A percentile compares a stretch with the other conserved stretches of the same genome.
These are phyloP conservation scores for Quillaja saponaria DNA, from an alignment of 306 rosid genomes.

Conservation along the genomic window DNA sequence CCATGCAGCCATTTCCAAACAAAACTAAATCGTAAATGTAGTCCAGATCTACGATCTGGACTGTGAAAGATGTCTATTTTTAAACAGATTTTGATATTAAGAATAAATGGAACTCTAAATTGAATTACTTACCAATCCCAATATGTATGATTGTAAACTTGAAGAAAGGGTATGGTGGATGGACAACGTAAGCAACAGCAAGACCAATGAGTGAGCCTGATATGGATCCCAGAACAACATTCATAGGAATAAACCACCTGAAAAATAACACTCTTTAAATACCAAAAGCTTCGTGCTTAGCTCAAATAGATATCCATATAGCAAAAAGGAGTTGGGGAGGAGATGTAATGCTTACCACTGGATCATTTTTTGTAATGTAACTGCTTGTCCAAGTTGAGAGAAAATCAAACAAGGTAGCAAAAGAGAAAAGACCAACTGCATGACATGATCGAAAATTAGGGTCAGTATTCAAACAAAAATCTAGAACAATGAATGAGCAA, in stretches of 20 bases:
- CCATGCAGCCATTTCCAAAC: background rate
- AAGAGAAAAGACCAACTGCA: conserved; percentile 89
- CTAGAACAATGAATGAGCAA: background rate
- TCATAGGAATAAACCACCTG: conserved; percentile 98
- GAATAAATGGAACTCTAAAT: background rate
- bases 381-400: conserved; percentile 87
- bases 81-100: background rate
- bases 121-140: conserved; percentile 68
- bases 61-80: background rate
- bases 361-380: conserved; percentile 77
- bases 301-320: background rate
- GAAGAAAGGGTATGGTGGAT: conserved; percentile 94
- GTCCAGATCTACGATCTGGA: background rate
- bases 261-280: conserved; percentile 13
- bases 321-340: background rate
- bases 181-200: conserved; percentile 64
- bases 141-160: conserved; percentile 84
- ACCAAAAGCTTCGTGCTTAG: background rate
- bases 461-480: background rate
- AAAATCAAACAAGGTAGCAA: conserved; percentile 94
- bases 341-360: conserved; percentile 59
- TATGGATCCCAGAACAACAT: conserved; percentile 68
- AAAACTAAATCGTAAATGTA: background rate
- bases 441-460: conserved; percentile 5
- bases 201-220: conserved; percentile 88